Conservation (phyloP, 2,329 filamentous ascomycete species). For the Onygenales sp. region DNA sequence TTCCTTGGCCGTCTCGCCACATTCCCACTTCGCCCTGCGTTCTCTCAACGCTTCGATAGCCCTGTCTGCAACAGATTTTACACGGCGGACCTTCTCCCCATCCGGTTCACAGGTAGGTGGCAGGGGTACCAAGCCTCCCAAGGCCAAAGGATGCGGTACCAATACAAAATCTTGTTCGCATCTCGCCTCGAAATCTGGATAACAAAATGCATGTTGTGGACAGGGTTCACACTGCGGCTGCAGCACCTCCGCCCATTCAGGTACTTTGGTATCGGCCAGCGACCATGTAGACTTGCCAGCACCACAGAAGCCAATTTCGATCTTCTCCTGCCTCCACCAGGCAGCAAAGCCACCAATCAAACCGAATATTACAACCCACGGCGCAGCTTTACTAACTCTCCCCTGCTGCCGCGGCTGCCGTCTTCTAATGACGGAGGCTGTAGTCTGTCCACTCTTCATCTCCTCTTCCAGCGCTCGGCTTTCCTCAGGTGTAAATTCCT, state of each 20-base stretch:
- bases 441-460: constrained; percentile 44
- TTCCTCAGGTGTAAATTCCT: constrained; percentile 91
- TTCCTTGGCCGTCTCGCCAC: constrained; percentile 60
- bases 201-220: constrained; percentile 83
- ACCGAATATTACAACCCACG: constrained; percentile 62
- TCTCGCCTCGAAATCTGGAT: constrained; percentile 61
- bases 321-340: constrained; percentile 90
- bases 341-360: constrained; percentile 62
- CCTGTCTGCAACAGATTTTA: constrained; percentile 79
- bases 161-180: constrained; percentile 86
- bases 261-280: constrained; percentile 55
- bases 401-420: constrained; percentile 24
- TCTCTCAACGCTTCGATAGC: constrained; percentile 80
- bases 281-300: constrained; percentile 58
- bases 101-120: constrained; percentile 91
- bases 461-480: constrained; percentile 71
- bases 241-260: constrained; percentile 60
- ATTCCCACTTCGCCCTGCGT: constrained; percentile 81
- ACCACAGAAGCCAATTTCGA: constrained; percentile 92
- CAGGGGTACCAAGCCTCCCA: constrained; percentile 72
- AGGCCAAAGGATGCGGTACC: constrained; percentile 70
- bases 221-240: constrained; percentile 83
- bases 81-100: constrained; percentile 77
- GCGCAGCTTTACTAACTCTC: constrained; percentile 48
- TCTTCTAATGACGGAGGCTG: constrained; percentile 10